Evolutionary conservation across 768 basidiomycete genomes (phyloP), one percentile per base, ranked within the genome.

Genomic region (Termitomyces sp.): DNA sequence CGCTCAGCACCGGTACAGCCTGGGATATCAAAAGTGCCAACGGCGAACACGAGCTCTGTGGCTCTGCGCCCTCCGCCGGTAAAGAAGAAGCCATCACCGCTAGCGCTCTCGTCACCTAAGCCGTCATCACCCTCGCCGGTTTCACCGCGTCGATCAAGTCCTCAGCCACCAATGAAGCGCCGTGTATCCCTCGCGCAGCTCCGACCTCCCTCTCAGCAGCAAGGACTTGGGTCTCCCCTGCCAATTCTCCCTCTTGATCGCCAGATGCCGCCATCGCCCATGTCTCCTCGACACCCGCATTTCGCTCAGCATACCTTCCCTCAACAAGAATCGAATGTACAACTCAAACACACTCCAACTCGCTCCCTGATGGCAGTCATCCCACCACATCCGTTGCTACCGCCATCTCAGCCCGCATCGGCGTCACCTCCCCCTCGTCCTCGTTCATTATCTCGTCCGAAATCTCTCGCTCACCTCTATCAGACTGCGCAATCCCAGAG

Each of bases 31-130:
- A 76, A 68, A 58, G 67, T 64, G 43, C 51, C 71, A 5, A 60
- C 54, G 32, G 45, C 64, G 10, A 64, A 68, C 43, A 66, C 60
- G 3, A 58, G 59, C 42, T 51, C 57, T 20, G 26, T 39, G 12
- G 37, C 26, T 39, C 18, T 40, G 16, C 44, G 33, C 33, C 37
- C 47, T 14, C 57, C 64, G 2, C 61, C 61, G n/a, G 40, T 48
- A 1, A 68, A 65, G 63, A 74, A 72, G 67, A 74, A 68, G 60
- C 74, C 73, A 4, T 76, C 73, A 9, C 74, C 72, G 22, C 57
- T 74, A 49, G 60, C 71, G 7, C 57, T 67, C 4, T 62, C 65
- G n/a, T 64, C 67, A 32, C 62, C 67, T 0, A 51, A 57, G 20
- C 56, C 67, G 12, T 58, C 65, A 18, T 61, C 63, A 22, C 49